Conservation (phyloP, 2,329 filamentous ascomycete species). For the Pseudogymnoascus verrucosus region DNA sequence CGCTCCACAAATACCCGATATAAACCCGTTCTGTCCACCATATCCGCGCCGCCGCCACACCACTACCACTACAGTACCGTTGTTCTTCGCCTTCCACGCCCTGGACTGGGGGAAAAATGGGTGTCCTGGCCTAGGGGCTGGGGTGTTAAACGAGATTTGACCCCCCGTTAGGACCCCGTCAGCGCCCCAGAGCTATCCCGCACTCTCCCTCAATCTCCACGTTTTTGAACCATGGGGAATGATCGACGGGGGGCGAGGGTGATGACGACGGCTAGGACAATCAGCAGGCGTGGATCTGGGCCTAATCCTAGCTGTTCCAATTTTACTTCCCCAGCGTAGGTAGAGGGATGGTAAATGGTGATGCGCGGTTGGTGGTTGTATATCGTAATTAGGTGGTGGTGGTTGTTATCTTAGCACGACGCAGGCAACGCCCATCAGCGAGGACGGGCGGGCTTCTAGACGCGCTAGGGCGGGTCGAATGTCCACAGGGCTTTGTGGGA, state of each 20-base stretch:
- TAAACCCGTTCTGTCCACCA: background rate
- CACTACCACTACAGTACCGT: background rate
- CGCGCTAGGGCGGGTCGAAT: background rate
- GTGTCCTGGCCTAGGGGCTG: too few species aligned
- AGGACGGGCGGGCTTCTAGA: background rate
- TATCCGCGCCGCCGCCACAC: background rate
- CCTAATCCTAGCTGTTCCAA: too few species aligned
- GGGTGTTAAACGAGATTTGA: too few species aligned
- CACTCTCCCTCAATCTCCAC: background rate
- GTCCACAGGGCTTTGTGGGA: too few species aligned
- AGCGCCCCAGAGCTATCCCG: background rate
- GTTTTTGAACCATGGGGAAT: background rate
- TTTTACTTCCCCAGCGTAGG: too few species aligned
- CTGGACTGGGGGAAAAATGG: too few species aligned
- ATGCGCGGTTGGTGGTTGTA: background rate
- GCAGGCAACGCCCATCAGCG: too few species aligned
- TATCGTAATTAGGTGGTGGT: too few species aligned
- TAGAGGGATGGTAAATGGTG: background rate
- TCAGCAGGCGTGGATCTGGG: too few species aligned
- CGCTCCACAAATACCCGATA: background rate
- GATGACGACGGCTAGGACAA: background rate
- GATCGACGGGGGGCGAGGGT: background rate
- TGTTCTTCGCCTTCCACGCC: too few species aligned
- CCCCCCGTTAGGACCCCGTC: too few species aligned
- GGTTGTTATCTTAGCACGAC: too few species aligned